Evolutionary conservation across 2,329 filamentous ascomycete species (phyloP).

Genomic region (Fusarium transvaalense): DNA sequence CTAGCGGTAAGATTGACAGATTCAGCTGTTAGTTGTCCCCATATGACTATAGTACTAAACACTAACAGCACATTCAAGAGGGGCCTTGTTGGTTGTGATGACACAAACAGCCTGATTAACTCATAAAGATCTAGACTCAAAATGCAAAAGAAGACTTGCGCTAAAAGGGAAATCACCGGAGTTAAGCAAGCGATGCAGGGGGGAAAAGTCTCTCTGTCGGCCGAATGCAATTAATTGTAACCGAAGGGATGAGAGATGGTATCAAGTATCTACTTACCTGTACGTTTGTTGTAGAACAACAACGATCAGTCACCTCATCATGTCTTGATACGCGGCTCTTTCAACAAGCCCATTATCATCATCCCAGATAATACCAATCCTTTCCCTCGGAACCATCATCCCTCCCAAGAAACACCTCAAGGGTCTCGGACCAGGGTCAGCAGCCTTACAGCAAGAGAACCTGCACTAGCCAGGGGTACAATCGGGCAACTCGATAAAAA

Average conservation of each 20-base stretch:
- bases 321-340: background rate
- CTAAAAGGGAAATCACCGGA: conserved; percentile 40
- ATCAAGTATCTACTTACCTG: background rate
- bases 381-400: background rate
- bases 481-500: background rate
- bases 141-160: background rate
- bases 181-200: conserved; percentile 9
- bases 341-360: background rate
- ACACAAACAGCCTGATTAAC: conserved; percentile 2
- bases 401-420: background rate
- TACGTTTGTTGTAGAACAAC: background rate
- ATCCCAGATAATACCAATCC: background rate
- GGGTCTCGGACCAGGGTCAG: conserved; percentile 5
- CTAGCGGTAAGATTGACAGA: conserved; percentile 10
- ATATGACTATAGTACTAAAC: accelerated
- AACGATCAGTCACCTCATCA: background rate
- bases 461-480: conserved; percentile 27
- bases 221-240: background rate
- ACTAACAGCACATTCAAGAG: background rate
- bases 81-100: background rate
- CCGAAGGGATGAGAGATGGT: background rate
- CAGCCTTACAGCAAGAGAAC: conserved; percentile 33
- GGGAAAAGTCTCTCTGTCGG: background rate
- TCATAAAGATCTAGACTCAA: conserved; percentile 28
- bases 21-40: background rate